Conservation (phyloP, 2,329 filamentous ascomycete species). For the Diplocarpon rosae region DNA sequence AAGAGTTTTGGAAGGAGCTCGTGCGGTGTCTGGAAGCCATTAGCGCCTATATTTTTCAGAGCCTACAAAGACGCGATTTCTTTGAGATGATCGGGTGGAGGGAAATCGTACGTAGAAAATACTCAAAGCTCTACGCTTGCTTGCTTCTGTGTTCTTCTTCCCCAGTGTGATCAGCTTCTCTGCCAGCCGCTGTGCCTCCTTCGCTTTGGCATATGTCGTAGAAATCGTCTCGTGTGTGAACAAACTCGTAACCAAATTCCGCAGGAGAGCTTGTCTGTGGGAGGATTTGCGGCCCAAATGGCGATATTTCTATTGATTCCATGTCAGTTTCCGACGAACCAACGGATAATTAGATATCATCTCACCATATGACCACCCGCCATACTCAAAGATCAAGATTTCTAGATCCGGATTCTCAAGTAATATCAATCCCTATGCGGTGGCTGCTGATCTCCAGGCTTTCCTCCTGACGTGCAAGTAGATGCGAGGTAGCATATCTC, state of each 20-base stretch:
- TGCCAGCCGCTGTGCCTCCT: constrained; percentile 86
- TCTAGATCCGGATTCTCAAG: background rate
- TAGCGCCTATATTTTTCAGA: background rate
- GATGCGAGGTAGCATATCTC: background rate
- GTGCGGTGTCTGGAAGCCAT: constrained; percentile 47
- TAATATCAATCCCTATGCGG: background rate
- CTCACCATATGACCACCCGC: constrained; percentile 5
- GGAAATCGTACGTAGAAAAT: constrained; percentile 68
- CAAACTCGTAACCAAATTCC: constrained; percentile 91
- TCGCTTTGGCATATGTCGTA: constrained; percentile 93
- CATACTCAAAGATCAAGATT: background rate
- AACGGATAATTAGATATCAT: background rate
- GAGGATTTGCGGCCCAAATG: constrained; percentile 77
- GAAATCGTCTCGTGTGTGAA: constrained; percentile 88
- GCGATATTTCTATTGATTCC: constrained; percentile 54
- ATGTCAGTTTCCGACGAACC: background rate
- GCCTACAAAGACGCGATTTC: background rate
- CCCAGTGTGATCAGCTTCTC: constrained; percentile 91
- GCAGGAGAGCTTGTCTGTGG: constrained; percentile 83
- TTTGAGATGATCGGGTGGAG: background rate
- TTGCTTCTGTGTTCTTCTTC: constrained; percentile 84
- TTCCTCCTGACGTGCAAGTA: background rate
- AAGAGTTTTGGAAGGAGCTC: constrained; percentile 77
- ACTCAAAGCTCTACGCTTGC: constrained; percentile 59
- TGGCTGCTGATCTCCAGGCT: too few species aligned